Base-by-base conservation (phyloP, 1,139 yeast species). In the Candida pseudoviswanathii region DNA sequence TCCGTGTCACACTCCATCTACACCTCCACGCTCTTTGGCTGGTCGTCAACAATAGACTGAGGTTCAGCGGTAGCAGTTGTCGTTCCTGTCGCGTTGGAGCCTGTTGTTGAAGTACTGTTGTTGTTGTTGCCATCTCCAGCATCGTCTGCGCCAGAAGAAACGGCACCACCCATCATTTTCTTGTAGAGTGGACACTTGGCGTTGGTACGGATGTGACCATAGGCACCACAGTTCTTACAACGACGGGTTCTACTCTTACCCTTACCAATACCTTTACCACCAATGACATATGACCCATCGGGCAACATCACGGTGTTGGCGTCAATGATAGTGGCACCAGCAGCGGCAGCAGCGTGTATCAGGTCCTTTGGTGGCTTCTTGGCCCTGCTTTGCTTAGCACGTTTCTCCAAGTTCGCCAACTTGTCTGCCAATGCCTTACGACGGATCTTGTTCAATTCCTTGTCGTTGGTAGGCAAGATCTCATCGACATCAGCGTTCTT, bases 201-300 rank as follows among this genome's bases (percentile, higher is more conserved):
- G 66, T 90, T 91, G 7, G 98, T 92, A 62, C 96, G 79, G 55
- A 92, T 94, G 66, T 94, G 99, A 0, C 98, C 99, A 59, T 88
- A 80, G 3, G 94, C 96, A 27, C 98, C 98, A 77, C 98, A 94
- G 1, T 96, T 87, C 4, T 96, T 91, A 71, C 98, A 94, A 61
- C 90, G 81, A 63, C 98, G 77, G 5, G 89, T 85, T 1, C 89
- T 89, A 49, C 91, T 84, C 63, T 89, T 89, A 6, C 87, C 88
- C 61, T 85, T 86, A 11, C 90, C 89, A 45, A 82, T 80, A 38
- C 87, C 89, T 56, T 81, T 82, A 10, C 86, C 86, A 34, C 82
- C 80, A 45, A 78, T 65, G 2, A 79, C 78, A 53, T 67, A 70
- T n/a, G 77, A 66, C 0, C 80, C 79, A 55, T 73, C 78, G 1